Evolutionary conservation across 805 yeast genomes (phyloP).

Genomic region (Isabelozyma heimii): DNA sequence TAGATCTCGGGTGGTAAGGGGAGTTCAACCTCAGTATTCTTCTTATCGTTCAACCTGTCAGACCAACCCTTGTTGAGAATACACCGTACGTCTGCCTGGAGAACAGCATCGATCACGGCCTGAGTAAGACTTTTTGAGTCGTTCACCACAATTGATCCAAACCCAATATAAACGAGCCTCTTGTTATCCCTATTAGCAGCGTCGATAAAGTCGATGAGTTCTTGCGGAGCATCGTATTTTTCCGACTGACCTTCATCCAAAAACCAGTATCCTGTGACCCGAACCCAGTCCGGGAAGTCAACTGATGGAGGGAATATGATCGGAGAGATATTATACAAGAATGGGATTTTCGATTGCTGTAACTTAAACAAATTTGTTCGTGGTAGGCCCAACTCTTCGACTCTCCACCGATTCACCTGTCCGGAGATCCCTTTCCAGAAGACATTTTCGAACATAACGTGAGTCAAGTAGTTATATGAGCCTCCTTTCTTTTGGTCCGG

Average conservation of each 20-base stretch:
- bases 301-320: constrained; percentile 87
- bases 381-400: constrained; percentile 57
- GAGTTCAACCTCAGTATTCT: constrained; percentile 29
- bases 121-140: constrained; percentile 76
- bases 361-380: constrained; percentile 67
- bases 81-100: constrained; percentile 79
- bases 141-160: constrained; percentile 90
- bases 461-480: constrained; percentile 86
- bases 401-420: constrained; percentile 88
- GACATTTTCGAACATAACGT: constrained; percentile 87
- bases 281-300: constrained; percentile 94
- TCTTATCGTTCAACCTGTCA: constrained; percentile 54
- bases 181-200: constrained; percentile 59
- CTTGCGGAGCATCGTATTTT: constrained; percentile 58
- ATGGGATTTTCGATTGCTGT: constrained; percentile 81
- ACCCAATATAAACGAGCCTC: constrained; percentile 87
- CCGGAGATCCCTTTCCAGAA: constrained; percentile 91
- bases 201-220: constrained; percentile 55
- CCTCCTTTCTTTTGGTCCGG: constrained; percentile 95
- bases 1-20: constrained; percentile 65
- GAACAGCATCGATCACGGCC: constrained; percentile 77
- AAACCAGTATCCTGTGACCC: constrained; percentile 95
- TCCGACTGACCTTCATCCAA: constrained; percentile 60
- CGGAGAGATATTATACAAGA: constrained; percentile 86
- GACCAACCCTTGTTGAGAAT: constrained; percentile 95